Evolutionary conservation across 2,329 filamentous ascomycete species (phyloP).

Genomic region (Fusarium sp.): DNA sequence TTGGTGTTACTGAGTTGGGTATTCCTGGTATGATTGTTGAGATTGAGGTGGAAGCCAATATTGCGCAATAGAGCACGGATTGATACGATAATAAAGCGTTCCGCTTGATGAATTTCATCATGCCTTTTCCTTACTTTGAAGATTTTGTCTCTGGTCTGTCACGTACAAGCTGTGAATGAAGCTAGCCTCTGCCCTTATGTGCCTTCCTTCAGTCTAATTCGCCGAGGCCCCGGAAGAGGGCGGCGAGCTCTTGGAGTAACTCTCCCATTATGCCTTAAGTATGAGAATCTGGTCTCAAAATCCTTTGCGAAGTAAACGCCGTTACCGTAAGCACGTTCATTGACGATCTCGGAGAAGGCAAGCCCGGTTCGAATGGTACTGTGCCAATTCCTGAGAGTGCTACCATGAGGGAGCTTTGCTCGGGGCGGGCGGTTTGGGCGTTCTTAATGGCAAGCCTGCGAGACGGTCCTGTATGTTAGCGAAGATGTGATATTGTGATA

Average conservation of each 20-base stretch:
- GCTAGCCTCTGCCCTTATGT: neutral
- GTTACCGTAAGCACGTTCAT: slow-evolving; percentile 80
- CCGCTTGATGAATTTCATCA: no score
- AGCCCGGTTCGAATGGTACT: slow-evolving; percentile 86
- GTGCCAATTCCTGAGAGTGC: slow-evolving; percentile 83
- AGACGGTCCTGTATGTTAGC: no score
- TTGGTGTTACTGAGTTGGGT: slow-evolving; percentile 62
- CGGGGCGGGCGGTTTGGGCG: no score
- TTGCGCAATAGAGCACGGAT: neutral
- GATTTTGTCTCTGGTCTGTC: neutral
- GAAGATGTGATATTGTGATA: no score
- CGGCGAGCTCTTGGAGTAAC: neutral
- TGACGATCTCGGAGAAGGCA: slow-evolving; percentile 69
- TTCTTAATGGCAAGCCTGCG: no score
- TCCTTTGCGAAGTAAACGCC: slow-evolving; percentile 80
- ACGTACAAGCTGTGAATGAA: neutral
- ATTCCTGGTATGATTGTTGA: slow-evolving; percentile 66
- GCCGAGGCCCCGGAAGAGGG: no score
- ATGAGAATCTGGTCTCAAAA: slow-evolving; percentile 25
- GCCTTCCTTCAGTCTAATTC: no score
- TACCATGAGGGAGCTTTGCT: slow-evolving; percentile 69
- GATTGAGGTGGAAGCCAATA: slow-evolving; percentile 64
- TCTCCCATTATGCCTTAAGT: slow-evolving; percentile 2
- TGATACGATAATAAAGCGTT: neutral
- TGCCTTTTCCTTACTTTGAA: neutral